Conservation (phyloP, 352 stramenopile genomes). For the Globisporangium canariense region DNA sequence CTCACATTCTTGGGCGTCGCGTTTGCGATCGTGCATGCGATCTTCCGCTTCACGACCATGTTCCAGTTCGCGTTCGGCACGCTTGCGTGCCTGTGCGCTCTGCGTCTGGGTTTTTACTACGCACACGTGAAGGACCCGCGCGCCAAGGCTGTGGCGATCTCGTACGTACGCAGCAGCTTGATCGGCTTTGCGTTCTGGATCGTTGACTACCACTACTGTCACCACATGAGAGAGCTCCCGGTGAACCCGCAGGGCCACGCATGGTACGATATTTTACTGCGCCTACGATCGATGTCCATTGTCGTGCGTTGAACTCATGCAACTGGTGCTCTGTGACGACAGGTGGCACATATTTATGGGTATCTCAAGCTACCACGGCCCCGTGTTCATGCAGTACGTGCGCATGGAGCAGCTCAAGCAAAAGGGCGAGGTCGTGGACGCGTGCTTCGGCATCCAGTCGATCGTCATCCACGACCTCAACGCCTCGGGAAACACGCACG, state of each 20-base stretch:
- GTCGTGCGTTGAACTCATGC: too few species aligned
- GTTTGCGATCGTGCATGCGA: conserved; percentile 68
- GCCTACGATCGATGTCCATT: too few species aligned
- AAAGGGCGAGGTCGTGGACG: conserved; percentile 49
- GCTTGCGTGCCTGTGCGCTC: conserved; percentile 45
- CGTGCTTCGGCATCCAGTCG: conserved; percentile 60
- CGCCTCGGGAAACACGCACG: too few species aligned
- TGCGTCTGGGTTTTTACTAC: conserved; percentile 63
- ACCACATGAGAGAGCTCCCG: conserved; percentile 44
- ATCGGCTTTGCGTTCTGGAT: conserved; percentile 71
- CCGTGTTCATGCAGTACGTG: conserved; percentile 87
- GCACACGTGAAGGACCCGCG: conserved; percentile 46
- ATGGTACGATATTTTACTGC: conserved; percentile 32
- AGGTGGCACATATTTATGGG: conserved; percentile 85
- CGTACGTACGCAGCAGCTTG: conserved; percentile 58
- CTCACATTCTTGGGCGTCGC: conserved; percentile 53
- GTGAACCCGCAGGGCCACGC: conserved; percentile 80
- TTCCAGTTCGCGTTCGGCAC: conserved; percentile 79
- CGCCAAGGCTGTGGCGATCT: conserved; percentile 52
- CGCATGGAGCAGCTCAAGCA: conserved; percentile 72
- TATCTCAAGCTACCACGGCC: conserved; percentile 71
- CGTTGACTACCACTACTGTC: conserved; percentile 81
- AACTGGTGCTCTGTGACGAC: not conserved
- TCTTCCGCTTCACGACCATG: conserved; percentile 73
- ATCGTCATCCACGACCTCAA: conserved; percentile 46